Evolutionary conservation across 441 rosid genomes (phyloP).

Genomic region (Aleurites moluccanus): DNA sequence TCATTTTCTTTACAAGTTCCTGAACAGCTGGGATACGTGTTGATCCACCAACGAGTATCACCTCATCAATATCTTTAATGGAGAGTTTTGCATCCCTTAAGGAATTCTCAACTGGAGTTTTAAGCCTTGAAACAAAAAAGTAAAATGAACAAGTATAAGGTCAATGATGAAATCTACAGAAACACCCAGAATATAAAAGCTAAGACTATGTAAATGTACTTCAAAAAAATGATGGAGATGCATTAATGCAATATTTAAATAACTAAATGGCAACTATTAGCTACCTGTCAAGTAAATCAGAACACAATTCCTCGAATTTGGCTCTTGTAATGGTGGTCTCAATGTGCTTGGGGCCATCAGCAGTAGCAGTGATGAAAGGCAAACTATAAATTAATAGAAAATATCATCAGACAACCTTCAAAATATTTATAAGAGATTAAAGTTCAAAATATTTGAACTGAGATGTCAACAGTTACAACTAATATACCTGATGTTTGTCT

Average conservation of each 20-base stretch:
- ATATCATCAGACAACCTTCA: constrained; percentile 22
- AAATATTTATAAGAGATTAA: too few species aligned
- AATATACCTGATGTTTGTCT: constrained; percentile 63
- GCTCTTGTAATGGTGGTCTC: constrained; percentile 88
- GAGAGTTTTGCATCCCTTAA: constrained; percentile 82
- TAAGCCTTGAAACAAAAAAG: constrained; percentile 49
- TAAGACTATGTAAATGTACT: not conserved
- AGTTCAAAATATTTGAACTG: not conserved
- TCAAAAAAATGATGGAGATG: not conserved
- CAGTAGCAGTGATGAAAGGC: constrained; percentile 95
- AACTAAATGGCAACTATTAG: not conserved
- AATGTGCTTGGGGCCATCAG: constrained; percentile 97
- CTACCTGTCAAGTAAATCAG: constrained; percentile 88
- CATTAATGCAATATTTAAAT: not conserved
- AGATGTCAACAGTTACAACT: not conserved
- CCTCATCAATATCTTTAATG: constrained; percentile 81
- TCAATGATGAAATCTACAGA: not conserved
- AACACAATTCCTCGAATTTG: constrained; percentile 87
- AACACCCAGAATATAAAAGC: not conserved
- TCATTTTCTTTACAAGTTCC: constrained; percentile 82
- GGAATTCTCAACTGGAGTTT: constrained; percentile 77
- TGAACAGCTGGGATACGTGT: constrained; percentile 93
- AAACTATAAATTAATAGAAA: constrained; percentile 42
- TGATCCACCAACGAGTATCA: constrained; percentile 97
- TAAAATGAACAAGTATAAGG: not conserved